Evolutionary conservation across 2,329 filamentous ascomycete species (phyloP), one percentile per base, ranked within the genome.

Genomic region (Neophaeococcomyces aloes): DNA sequence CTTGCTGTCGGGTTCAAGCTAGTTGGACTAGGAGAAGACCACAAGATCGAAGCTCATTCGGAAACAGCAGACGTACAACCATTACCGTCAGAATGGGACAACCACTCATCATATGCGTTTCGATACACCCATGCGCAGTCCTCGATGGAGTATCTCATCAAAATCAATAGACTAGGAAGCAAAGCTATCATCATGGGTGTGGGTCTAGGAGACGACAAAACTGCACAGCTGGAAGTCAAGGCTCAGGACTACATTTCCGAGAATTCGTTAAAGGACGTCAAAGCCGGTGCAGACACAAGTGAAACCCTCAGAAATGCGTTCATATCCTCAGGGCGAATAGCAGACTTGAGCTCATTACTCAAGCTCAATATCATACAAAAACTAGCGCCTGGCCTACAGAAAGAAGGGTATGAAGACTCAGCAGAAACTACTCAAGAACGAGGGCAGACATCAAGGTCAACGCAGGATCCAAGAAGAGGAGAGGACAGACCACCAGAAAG

Each of bases 121-220:
- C 78, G 87, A 50, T 96, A 96, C 66, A 78, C 79, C 3, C 88
- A 95, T 62, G 71, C 76, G 18, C 85, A 94, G 60, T 94, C 86
- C 0, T 80, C 86, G 13, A 85, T 88, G 75, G 76, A 81, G 47
- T 94, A 83, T 59, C 71, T 94, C 21, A 62, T 95, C 53, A 89
- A 87, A 59, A 66, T 94, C 49, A 86, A 82, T 61, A 77, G 86
- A 42, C 74, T 95, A 55, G 87, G 88, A 33, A 74, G 74, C 55
- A 94, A 89, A 59, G 81, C 83, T n/a, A 80, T 94, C 48, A 71
- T 95, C 30, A 78, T 86, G 55, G 88, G 81, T 3, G 70, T 94
- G 31, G 86, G 78, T 1, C 63, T 88, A 13, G 84, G 83, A 19
- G 83, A 88, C 58, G 87, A 95, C 57, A 81, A 78, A 53, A 91